These are phyloP conservation scores for Rheum nobile DNA, from an alignment of 148 eudicot genomes.

Conservation along the genomic window DNA sequence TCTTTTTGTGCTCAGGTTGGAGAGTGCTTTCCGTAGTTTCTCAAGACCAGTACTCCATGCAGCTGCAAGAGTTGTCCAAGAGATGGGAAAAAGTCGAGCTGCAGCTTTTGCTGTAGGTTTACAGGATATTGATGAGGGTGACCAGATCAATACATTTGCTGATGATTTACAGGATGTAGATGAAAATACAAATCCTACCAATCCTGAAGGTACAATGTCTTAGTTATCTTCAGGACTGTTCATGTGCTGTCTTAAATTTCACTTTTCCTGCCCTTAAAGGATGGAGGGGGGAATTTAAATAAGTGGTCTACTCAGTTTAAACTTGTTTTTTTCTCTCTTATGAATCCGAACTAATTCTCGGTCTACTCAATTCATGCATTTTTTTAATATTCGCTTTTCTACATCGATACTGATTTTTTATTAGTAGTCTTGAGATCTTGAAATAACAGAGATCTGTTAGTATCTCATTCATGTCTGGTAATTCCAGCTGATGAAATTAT, in stretches of 20 bases:
- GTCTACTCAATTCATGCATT: neutral
- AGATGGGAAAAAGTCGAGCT: conserved; percentile 99
- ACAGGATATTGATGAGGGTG: conserved; percentile 92
- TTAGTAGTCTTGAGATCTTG: neutral
- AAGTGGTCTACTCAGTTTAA: neutral
- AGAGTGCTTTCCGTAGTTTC: conserved; percentile 89
- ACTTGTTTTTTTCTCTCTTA: neutral
- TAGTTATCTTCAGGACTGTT: neutral
- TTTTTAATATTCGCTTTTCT: neutral
- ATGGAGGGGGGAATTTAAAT: neutral
- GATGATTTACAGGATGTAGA: conserved; percentile 69
- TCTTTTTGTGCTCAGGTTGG: conserved; percentile 44
- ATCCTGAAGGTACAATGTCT: conserved; percentile 33
- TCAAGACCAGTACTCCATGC: conserved; percentile 95
- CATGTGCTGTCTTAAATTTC: neutral
- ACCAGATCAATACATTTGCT: conserved; percentile 51
- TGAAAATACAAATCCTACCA: conserved; percentile 48
- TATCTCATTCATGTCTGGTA: neutral
- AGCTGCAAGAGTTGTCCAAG: conserved; percentile 96
- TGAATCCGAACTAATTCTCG: too few species aligned
- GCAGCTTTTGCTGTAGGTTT: conserved; percentile 95
- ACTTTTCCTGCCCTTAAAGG: neutral
- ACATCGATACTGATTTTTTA: neutral
- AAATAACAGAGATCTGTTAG: neutral
- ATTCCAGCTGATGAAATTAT: conserved; percentile 3